phyloP scores from a whole-genome alignment of 495 filamentous ascomycete genomes.

The Penicillium atrosanguineum region DNA sequence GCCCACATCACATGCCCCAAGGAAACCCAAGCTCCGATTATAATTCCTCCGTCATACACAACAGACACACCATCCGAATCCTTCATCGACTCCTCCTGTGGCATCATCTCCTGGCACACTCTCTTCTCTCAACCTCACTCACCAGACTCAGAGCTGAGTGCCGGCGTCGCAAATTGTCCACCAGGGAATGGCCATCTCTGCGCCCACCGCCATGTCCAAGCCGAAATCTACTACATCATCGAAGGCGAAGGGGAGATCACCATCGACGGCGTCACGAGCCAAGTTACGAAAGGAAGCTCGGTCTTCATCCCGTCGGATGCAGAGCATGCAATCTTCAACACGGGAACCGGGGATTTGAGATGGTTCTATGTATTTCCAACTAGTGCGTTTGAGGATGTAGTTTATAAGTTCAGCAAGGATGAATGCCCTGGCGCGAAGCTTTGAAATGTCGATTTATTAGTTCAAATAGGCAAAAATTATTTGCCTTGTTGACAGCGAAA shows the following conservation, averaged over 20 bases:
- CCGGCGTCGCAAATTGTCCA: constrained; percentile 32
- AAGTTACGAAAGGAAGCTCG: constrained; percentile 21
- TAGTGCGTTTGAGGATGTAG: constrained; percentile 31
- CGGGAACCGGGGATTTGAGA: constrained; percentile 14
- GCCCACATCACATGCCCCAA: neutral
- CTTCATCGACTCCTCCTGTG: constrained; percentile 12
- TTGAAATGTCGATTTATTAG: neutral
- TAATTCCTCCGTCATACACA: constrained; percentile 12
- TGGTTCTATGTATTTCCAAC: constrained; percentile 42
- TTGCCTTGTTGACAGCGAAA: no score
- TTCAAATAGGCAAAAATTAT: no score
- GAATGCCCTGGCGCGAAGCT: neutral
- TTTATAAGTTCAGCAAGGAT: constrained; percentile 26
- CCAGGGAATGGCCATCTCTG: constrained; percentile 27
- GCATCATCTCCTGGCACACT: constrained; percentile 35
- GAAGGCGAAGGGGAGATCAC: constrained; percentile 28
- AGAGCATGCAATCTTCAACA: constrained; percentile 36
- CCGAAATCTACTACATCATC: constrained; percentile 39
- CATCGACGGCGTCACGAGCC: constrained; percentile 24
- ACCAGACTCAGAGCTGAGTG: constrained; percentile 24
- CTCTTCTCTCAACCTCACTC: constrained; percentile 31
- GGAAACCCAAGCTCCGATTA: constrained; percentile 2
- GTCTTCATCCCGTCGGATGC: constrained; percentile 37
- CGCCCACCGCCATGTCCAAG: constrained; percentile 32
- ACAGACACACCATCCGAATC: constrained; percentile 15